These are phyloP conservation scores for Phytophthora syringae DNA, from an alignment of 352 stramenopile genomes.

Conservation along the genomic window DNA sequence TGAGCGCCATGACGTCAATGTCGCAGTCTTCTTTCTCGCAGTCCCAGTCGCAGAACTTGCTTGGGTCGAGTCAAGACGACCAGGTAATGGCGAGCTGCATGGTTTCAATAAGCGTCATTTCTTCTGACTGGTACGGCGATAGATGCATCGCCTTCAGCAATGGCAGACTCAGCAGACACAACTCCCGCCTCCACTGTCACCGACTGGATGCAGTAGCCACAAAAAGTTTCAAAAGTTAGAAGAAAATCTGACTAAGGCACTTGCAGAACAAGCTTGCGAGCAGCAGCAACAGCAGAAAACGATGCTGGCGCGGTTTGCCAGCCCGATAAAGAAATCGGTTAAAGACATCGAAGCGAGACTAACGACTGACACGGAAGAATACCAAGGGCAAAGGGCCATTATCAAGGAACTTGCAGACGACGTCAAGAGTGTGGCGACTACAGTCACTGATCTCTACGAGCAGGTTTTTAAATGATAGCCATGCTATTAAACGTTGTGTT, in stretches of 20 bases:
- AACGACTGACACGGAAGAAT: background rate
- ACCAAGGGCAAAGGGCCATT: constrained; percentile 13
- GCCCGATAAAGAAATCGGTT: constrained; percentile 33
- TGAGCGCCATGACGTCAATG: constrained; percentile 43
- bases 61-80: constrained; percentile 37
- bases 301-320: constrained; percentile 18
- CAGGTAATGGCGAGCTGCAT: constrained; percentile 25
- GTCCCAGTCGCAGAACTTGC: constrained; percentile 42
- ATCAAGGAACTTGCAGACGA: constrained; percentile 19
- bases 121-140: constrained; percentile 11
- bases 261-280: constrained; percentile 22
- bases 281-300: constrained; percentile 31
- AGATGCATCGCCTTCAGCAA: constrained; percentile 24
- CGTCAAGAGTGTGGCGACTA: constrained; percentile 23
- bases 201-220: constrained; percentile 2
- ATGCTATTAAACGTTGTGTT: background rate
- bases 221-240: constrained; percentile 28
- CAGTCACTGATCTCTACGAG: constrained; percentile 32
- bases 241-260: constrained; percentile 10
- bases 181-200: background rate
- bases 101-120: background rate
- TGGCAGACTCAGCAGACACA: constrained; percentile 23
- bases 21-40: constrained; percentile 54
- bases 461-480: constrained; percentile 33
- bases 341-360: constrained; percentile 24